Percentiles rank a stretch among this genome's conserved stretches.
phyloP scores from a whole-genome alignment of 163 green algal genomes.

The Scenedesmus sp. region DNA sequence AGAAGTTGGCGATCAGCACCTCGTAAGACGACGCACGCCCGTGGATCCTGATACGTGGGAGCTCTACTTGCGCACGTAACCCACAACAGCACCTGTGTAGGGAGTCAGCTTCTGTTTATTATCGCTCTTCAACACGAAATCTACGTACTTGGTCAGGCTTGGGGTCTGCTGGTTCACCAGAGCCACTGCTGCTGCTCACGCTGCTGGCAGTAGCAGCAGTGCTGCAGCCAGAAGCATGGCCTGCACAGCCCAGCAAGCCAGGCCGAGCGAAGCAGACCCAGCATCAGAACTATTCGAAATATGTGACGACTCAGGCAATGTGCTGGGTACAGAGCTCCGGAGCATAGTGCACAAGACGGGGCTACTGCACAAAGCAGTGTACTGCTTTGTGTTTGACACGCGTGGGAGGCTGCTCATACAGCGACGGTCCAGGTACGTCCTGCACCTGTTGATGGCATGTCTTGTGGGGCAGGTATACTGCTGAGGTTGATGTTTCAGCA shows the following conservation, averaged over 20 bases:
- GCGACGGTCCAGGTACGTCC: slow-evolving; percentile 49
- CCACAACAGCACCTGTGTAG: too few species aligned
- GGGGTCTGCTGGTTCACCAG: not conserved
- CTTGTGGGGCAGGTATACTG: not conserved
- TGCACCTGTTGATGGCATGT: not conserved
- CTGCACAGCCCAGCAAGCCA: not conserved
- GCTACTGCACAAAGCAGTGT: slow-evolving; percentile 80
- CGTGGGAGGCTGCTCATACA: slow-evolving; percentile 74
- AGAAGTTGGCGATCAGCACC: too few species aligned
- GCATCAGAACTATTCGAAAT: slow-evolving; percentile 79
- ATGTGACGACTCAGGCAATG: slow-evolving; percentile 62
- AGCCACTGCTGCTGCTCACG: not conserved
- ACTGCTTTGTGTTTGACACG: slow-evolving; percentile 74
- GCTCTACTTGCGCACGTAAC: too few species aligned
- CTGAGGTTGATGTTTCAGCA: not conserved
- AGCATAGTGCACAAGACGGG: slow-evolving; percentile 66
- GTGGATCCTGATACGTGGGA: not conserved
- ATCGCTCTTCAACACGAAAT: not conserved
- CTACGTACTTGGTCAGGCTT: not conserved
- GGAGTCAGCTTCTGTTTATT: too few species aligned
- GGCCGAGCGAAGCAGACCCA: slow-evolving; percentile 44
- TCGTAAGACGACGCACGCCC: too few species aligned
- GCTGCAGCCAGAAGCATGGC: slow-evolving; percentile 2
- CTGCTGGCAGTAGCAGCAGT: slow-evolving; percentile 9
- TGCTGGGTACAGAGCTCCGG: slow-evolving; percentile 62